Conservation (phyloP, 768 basidiomycete genomes). For the Tulasnella sp. region DNA sequence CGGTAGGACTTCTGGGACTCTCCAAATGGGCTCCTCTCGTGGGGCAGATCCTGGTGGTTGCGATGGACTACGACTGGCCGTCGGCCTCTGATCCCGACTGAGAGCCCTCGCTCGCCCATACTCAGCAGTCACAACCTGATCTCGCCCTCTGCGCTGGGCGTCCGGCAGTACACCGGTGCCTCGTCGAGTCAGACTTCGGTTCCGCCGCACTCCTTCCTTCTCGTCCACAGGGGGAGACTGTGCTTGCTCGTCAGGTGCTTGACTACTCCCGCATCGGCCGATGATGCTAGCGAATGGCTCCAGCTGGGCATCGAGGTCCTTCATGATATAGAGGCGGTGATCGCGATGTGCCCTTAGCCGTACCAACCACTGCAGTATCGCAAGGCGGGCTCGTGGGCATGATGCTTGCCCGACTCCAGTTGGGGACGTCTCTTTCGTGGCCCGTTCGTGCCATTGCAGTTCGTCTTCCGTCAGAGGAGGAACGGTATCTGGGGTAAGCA, state of each 20-base stretch:
- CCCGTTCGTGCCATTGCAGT: slow-evolving; percentile 14
- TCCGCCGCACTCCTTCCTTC: slow-evolving; percentile 28
- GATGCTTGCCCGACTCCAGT: slow-evolving; percentile 34
- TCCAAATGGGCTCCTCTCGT: slow-evolving; percentile 51
- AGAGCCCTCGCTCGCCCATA: neutral
- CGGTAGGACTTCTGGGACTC: slow-evolving; percentile 59
- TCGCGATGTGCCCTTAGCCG: slow-evolving; percentile 85
- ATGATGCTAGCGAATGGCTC: slow-evolving; percentile 61
- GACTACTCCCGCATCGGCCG: neutral
- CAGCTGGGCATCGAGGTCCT: slow-evolving; percentile 46
- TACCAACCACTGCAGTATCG: slow-evolving; percentile 80
- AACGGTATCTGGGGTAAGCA: slow-evolving; percentile 38
- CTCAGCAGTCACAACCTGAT: slow-evolving; percentile 21
- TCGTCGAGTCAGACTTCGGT: slow-evolving; percentile 22
- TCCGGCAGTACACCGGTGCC: neutral
- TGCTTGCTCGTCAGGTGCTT: neutral
- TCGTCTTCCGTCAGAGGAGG: slow-evolving; percentile 21
- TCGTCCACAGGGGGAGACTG: slow-evolving; percentile 15
- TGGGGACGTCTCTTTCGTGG: slow-evolving; percentile 9
- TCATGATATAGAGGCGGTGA: slow-evolving; percentile 73
- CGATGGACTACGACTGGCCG: slow-evolving; percentile 19
- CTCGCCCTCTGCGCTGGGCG: neutral
- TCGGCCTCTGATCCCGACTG: slow-evolving; percentile 13
- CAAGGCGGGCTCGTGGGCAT: slow-evolving; percentile 57
- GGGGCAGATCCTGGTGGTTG: neutral